Evolutionary conservation across 2,329 filamentous ascomycete species (phyloP).

Genomic region (Clonostachys chloroleuca): DNA sequence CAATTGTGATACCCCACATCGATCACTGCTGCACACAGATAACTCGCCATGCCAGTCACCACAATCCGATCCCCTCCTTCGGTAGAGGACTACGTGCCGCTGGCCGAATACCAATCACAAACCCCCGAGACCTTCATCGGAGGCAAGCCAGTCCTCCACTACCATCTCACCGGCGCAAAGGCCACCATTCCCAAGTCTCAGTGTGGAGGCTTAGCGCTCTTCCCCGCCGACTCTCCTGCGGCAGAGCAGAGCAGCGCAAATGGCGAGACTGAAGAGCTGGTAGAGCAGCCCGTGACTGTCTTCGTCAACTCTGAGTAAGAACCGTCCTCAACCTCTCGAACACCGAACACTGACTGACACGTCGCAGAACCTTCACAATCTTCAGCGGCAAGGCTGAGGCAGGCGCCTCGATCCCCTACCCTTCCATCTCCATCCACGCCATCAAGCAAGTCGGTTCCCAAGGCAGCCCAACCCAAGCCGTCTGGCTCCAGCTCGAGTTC

Average conservation of each 20-base stretch:
- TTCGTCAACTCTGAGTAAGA: conserved; percentile 56
- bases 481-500: conserved; percentile 68
- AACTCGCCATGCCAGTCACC: conserved; percentile 33
- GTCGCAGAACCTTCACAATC: conserved; percentile 45
- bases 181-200: conserved; percentile 54
- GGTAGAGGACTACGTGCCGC: conserved; percentile 54
- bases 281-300: conserved; percentile 47
- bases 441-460: conserved; percentile 52
- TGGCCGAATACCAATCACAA: conserved; percentile 66
- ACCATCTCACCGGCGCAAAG: conserved; percentile 50
- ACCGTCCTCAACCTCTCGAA: neutral
- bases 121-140: conserved; percentile 71
- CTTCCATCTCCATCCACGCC: conserved; percentile 70
- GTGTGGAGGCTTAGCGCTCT: conserved; percentile 49
- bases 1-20: neutral
- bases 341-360: neutral
- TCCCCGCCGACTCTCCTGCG: conserved; percentile 31
- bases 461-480: conserved; percentile 36
- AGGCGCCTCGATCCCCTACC: conserved; percentile 70
- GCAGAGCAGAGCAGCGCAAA: conserved; percentile 18
- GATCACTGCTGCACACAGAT: neutral
- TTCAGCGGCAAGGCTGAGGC: conserved; percentile 53
- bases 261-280: conserved; percentile 23
- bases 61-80: conserved; percentile 55
- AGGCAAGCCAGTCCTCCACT: conserved; percentile 67